Base-by-base conservation (phyloP, 164 flowering plant genomes). In the Umbellularia californica region DNA sequence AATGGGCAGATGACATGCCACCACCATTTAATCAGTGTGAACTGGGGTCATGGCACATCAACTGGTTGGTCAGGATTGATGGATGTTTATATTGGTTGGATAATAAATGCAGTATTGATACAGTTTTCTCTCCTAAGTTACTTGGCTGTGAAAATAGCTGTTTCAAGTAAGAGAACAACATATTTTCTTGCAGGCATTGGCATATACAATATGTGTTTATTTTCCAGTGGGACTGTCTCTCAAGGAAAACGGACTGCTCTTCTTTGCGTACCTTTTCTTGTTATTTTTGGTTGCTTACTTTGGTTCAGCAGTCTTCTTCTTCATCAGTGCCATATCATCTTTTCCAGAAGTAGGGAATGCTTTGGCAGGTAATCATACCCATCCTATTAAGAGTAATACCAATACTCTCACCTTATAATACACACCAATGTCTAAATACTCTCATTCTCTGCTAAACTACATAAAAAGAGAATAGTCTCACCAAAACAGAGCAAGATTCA, bases 321-420 rank as follows among this genome's bases (percentile, higher is more conserved):
- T 81, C 70, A 77, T 78, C 62, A 76, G 83, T 74, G 68, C 83
- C 63, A 76, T 78, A 69, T 78, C 81, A 51, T 71, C 83, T 62
- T 78, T 81, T 70, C 79, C 79, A 41, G 83, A 81, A 78, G 71
- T 71, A 22, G 83, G 81, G 51, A 81, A 78, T 78, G 81, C 81
- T 70, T 76, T 81, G 63, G 79, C 83, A 78, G 81, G 83, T 81
- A 75, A 65, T 3, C 58, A 25, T 72, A 55, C 17, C 11, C 22
- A 1, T 67, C 50, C 20, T 28, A 7, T 25, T 20, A 30, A 67
- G n/a, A 67, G 33, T 33, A 2, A 28, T 28, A 9, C 12, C 5
- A 65, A 65, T 28, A 65, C 14, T 65, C 11, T 11, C 68, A 23
- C 13, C 66, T 63, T 63, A n/a, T 24, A 12, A 22, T 11, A 63